Percentiles rank a stretch among this genome's conserved stretches.
These are phyloP conservation scores for Coleophoma cylindrospora DNA, from an alignment of 2,329 filamentous ascomycete species.

Conservation along the genomic window DNA sequence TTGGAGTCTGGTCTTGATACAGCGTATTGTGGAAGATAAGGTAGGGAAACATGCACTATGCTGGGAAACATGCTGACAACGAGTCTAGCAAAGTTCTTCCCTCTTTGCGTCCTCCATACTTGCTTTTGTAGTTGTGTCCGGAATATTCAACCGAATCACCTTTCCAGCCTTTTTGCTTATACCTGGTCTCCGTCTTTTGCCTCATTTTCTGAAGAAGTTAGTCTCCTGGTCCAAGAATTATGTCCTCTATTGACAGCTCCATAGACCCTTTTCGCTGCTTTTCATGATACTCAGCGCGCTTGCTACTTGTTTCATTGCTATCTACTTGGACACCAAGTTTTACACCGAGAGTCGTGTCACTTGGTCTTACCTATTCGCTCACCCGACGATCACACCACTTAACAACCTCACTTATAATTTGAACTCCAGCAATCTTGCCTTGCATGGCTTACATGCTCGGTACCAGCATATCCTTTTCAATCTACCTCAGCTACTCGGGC, in stretches of 20 bases:
- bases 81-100: constrained; percentile 62
- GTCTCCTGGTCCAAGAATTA: constrained; percentile 21
- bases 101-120: constrained; percentile 72
- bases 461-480: constrained; percentile 73
- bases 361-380: constrained; percentile 56
- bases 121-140: constrained; percentile 76
- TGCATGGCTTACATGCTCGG: constrained; percentile 73
- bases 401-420: constrained; percentile 78
- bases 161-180: constrained; percentile 90
- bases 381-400: constrained; percentile 69
- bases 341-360: constrained; percentile 62
- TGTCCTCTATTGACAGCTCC: constrained; percentile 5
- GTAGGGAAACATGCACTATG: constrained; percentile 41
- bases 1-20: constrained; percentile 90
- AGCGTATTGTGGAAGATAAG: constrained; percentile 75
- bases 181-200: constrained; percentile 76
- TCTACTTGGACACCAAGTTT: constrained; percentile 81
- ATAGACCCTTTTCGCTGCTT: constrained; percentile 54
- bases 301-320: constrained; percentile 65
- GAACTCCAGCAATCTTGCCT: constrained; percentile 61
- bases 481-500: constrained; percentile 67
- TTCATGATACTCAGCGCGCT: constrained; percentile 61
- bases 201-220: constrained; percentile 78
- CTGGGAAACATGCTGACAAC: too few species aligned
- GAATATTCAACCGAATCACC: constrained; percentile 93